phyloP scores from a whole-genome alignment of 495 filamentous ascomycete genomes.

The Xylaria palmicola region DNA sequence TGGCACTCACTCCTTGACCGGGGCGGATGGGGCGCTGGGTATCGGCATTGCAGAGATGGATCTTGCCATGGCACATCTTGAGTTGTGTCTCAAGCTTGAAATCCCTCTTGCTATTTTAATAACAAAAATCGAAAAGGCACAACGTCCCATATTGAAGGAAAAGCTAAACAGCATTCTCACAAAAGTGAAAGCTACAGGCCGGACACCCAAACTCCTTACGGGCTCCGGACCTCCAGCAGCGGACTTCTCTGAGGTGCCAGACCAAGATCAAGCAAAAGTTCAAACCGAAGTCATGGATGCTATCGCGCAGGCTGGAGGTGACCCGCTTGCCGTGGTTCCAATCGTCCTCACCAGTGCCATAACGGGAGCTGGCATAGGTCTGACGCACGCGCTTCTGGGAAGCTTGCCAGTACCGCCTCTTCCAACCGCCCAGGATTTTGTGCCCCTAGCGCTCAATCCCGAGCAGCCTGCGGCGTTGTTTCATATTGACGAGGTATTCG shows the following conservation, averaged over 20 bases:
- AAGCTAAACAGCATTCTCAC: conserved; percentile 75
- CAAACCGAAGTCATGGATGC: conserved; percentile 46
- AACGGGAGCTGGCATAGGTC: conserved; percentile 75
- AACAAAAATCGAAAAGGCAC: conserved; percentile 88
- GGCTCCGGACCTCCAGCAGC: conserved; percentile 36
- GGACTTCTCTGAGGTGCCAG: conserved; percentile 35
- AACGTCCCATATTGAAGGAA: conserved; percentile 61
- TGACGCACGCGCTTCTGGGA: conserved; percentile 78
- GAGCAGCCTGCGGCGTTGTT: conserved; percentile 63
- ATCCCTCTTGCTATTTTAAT: conserved; percentile 77
- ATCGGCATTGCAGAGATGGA: conserved; percentile 54
- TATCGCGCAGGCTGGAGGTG: conserved; percentile 44
- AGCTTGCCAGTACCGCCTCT: conserved; percentile 68
- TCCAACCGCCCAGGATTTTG: conserved; percentile 47
- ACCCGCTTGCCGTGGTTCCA: conserved; percentile 62
- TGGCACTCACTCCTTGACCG: conserved; percentile 50
- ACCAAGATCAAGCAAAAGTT: conserved; percentile 51
- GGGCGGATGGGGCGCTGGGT: conserved; percentile 43
- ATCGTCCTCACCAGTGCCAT: conserved; percentile 88
- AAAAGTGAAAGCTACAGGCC: conserved; percentile 68
- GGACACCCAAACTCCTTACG: conserved; percentile 69
- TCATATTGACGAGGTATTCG: conserved; percentile 79
- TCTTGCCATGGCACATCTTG: conserved; percentile 75
- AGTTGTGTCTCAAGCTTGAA: conserved; percentile 76
- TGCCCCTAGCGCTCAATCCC: conserved; percentile 44